Evolutionary conservation across 805 yeast genomes (phyloP), one percentile per base, ranked within the genome.

Genomic region (Hermanozyma aechmeae): DNA sequence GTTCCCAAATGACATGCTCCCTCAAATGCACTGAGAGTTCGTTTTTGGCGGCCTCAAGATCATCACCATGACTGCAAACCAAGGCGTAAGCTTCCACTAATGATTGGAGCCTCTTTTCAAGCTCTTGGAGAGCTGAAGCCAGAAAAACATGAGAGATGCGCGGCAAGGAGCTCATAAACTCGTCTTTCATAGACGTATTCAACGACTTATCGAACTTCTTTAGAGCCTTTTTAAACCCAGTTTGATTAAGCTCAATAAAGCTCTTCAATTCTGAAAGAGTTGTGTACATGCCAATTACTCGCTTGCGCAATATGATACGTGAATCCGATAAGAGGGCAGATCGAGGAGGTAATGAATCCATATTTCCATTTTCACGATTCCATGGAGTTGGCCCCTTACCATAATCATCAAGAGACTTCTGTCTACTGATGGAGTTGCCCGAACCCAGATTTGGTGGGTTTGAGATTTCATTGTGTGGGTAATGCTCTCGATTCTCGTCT

Each of bases 21-120:
- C 73, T 56, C 32, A 70, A 54, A 37, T 68, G 73, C 2, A 76
- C 65, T 32, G 73, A 71, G 37, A 78, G 55, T 43, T 75, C 81
- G 3, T 65, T 51, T 39, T 58, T 68, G 19, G 76, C 73, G 7
- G 56, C 43, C 16, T 63, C 71, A 11, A 68, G 40, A 27, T 49
- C 61, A 14, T 55, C 50, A n/a, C 51, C 48, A 25, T 68, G 61
- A 40, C 54, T 45, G 68, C 51, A 42, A 5, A 42, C 38, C 16
- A 36, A 22, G 10, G 44, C 46, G 52, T 56, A 51, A 27, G 53
- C 41, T 44, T 56, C 39, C 38, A 52, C 45, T 16, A 61, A 38
- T 3, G 55, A 41, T 2, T 53, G 53, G 12, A 64, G 49, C 23
- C 53, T 49, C 11, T 49, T 52, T 27, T 61, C 50, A 2, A 61